Base-by-base conservation (phyloP, 2,329 filamentous ascomycete genomes). In the Sporothrix dimorphospora region DNA sequence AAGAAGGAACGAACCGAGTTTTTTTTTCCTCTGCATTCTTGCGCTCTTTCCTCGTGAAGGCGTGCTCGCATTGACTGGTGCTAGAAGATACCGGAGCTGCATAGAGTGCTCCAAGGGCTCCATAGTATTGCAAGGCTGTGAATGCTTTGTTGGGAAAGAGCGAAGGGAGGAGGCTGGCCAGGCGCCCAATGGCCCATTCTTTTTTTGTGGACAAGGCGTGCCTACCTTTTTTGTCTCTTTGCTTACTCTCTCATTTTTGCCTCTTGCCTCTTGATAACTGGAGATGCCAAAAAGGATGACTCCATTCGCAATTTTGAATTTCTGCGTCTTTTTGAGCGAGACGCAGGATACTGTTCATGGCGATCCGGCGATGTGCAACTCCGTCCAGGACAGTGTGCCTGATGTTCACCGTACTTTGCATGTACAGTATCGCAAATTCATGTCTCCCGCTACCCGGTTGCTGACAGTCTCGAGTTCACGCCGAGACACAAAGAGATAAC, bases 321-420 rank as follows among this genome's bases (percentile, higher is more conserved):
- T 49, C 63, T 49, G 63, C 63, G 63, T 66, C 63, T 12, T 30
- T 49, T 66, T 66, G 42, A 66, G 63, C 63, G 63, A 66, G 42
- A 34, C 24, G 40, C 61, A 30, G 38, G 19, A 24, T 14, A 1
- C 21, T 27, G 6, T 24, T 27, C 34, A 63, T 24, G 21, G 38
- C 24, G 24, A 30, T 9, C 7, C 19, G 19, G 40, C n/a, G 57
- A 42, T 61, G n/a, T 61, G 19, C 61, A 24, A 16, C 12, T 27
- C 34, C 21, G 30, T n/a, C 9, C 34, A 40, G 16, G 4, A 21
- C 30, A 24, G 27, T 63, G n/a, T 19, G 6, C 14, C 34, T 40
- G n/a, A 5, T 24, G n/a, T 24, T 42, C n/a, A 40, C 34, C 30
- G 57, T 63, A 42, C 34, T 63, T 34, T 30, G 4, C 14, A 5